Evolutionary conservation across 129 eudicot species (phyloP).

Genomic region (Helianthus tuberosus): DNA sequence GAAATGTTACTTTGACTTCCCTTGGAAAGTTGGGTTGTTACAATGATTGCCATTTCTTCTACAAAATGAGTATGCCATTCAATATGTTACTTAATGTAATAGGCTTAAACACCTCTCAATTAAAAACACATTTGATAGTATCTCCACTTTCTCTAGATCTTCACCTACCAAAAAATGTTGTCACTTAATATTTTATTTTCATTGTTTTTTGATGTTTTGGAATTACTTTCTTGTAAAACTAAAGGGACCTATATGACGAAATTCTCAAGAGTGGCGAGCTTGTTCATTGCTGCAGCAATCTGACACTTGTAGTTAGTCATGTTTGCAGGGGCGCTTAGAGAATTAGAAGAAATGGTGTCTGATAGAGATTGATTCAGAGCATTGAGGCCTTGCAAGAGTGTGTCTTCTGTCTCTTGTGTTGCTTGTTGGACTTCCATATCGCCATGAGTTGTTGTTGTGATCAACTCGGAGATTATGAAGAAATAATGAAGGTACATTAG

Average conservation of each 20-base stretch:
- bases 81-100: slow-evolving; percentile 13
- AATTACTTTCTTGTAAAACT: background rate
- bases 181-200: background rate
- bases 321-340: too few relatives aligned
- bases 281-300: too few relatives aligned
- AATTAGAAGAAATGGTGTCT: slow-evolving; percentile 33
- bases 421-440: slow-evolving; percentile 71
- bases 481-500: too few relatives aligned
- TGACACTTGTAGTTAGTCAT: too few relatives aligned
- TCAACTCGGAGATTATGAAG: too few relatives aligned
- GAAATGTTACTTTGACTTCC: too few relatives aligned
- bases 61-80: background rate
- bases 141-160: slow-evolving; percentile 9
- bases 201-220: background rate
- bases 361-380: slow-evolving; percentile 68
- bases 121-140: slow-evolving; percentile 4
- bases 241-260: too few relatives aligned
- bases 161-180: slow-evolving; percentile 15
- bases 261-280: too few relatives aligned
- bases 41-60: background rate
- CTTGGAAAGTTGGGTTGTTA: too few relatives aligned
- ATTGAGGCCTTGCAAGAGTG: slow-evolving; percentile 73
- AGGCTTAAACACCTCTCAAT: slow-evolving; percentile 13
- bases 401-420: slow-evolving; percentile 32
- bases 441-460: slow-evolving; percentile 69